Evolutionary conservation across 495 filamentous ascomycete genomes (phyloP).

Genomic region (Daldinia loculata): DNA sequence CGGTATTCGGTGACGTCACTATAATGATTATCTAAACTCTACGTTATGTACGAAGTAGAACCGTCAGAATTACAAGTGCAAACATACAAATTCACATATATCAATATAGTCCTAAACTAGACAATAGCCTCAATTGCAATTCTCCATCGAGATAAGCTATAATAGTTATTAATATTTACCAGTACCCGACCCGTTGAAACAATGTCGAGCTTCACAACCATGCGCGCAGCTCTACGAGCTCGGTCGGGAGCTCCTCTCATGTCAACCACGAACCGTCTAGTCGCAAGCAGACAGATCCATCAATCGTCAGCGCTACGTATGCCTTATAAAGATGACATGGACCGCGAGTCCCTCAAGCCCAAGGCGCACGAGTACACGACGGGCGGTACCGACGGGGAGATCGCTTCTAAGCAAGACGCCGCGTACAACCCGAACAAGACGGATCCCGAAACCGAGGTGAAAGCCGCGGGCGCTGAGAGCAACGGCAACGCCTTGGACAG

Average conservation of each 20-base stretch:
- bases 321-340: conserved; percentile 53
- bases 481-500: conserved; percentile 51
- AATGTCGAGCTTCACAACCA: conserved; percentile 31
- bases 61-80: conserved; percentile 16
- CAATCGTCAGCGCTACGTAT: conserved; percentile 17
- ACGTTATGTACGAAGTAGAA: background rate
- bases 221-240: conserved; percentile 37
- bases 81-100: background rate
- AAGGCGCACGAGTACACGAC: conserved; percentile 48
- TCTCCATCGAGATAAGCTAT: background rate
- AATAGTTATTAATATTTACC: background rate
- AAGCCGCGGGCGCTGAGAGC: conserved; percentile 35
- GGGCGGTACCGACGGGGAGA: conserved; percentile 51
- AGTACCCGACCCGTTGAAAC: background rate
- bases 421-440: conserved; percentile 55
- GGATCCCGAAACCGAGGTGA: conserved; percentile 47
- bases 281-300: conserved; percentile 37
- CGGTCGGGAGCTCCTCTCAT: conserved; percentile 19
- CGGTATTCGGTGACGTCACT: conserved; percentile 40
- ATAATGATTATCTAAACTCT: conserved; percentile 17
- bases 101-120: background rate
- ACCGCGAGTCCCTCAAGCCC: conserved; percentile 55
- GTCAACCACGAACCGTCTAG: conserved; percentile 14
- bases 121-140: background rate
- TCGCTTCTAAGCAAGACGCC: conserved; percentile 47